phyloP scores from a whole-genome alignment of 2,329 filamentous ascomycete genomes.

The Lachnellula arida region DNA sequence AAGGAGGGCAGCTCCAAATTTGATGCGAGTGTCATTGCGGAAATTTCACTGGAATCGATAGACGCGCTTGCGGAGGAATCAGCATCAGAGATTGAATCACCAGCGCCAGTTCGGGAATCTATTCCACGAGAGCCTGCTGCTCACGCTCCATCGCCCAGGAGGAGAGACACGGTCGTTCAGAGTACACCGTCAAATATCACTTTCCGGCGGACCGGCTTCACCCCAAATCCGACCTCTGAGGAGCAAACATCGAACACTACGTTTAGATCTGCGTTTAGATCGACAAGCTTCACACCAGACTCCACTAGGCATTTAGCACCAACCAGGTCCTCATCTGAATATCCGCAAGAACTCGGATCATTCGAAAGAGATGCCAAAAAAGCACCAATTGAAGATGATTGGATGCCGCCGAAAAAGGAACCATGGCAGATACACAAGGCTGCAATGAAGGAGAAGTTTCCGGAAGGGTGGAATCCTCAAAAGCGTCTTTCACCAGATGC shows the following conservation, averaged over 20 bases:
- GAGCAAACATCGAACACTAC: background rate
- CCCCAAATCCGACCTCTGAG: background rate
- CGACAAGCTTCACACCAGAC: constrained; percentile 9
- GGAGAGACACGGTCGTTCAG: background rate
- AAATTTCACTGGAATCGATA: constrained; percentile 35
- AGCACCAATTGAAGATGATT: constrained; percentile 8
- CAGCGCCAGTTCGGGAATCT: background rate
- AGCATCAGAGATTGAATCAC: background rate
- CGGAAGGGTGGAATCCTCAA: constrained; percentile 72
- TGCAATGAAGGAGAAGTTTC: constrained; percentile 72
- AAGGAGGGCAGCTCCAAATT: constrained; percentile 11
- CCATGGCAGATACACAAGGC: constrained; percentile 73
- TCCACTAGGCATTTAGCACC: constrained; percentile 4
- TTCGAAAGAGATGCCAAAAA: background rate
- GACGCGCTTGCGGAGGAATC: constrained; percentile 28
- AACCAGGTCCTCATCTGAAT: background rate
- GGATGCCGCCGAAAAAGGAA: constrained; percentile 35
- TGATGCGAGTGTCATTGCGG: constrained; percentile 28
- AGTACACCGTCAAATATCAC: background rate
- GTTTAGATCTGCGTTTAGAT: background rate
- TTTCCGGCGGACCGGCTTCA: constrained; percentile 3
- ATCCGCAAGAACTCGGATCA: background rate
- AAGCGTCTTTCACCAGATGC: constrained; percentile 91
- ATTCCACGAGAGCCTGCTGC: background rate
- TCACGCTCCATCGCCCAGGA: background rate